These are phyloP conservation scores for Persicaria maculosa DNA, from an alignment of 148 eudicot genomes.

Conservation along the genomic window DNA sequence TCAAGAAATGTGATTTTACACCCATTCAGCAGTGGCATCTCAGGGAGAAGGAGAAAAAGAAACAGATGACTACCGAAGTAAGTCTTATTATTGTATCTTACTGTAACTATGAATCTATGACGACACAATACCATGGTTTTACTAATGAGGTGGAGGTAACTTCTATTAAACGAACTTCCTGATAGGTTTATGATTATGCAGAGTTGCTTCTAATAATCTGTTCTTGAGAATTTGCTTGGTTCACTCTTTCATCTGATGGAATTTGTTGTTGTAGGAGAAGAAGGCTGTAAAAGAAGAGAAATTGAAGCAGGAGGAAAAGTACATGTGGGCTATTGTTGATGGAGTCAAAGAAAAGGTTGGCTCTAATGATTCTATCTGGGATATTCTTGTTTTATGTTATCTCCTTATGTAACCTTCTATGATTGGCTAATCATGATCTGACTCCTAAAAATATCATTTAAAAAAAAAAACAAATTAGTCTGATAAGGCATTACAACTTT, in stretches of 20 bases:
- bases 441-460: not conserved
- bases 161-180: not conserved
- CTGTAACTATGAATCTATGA: not conserved
- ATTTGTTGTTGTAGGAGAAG: conserved; percentile 67
- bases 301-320: conserved; percentile 86
- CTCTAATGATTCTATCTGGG: not conserved
- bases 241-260: conserved; percentile 12
- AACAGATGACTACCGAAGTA: conserved; percentile 86
- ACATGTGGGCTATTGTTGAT: conserved; percentile 95
- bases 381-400: not conserved
- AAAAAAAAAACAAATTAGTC: not conserved
- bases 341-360: conserved; percentile 95
- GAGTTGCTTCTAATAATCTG: not conserved
- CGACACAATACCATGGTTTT: not conserved
- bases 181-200: conserved; percentile 2
- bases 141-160: not conserved
- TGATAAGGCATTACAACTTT: not conserved
- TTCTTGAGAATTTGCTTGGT: conserved; percentile 7
- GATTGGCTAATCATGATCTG: not conserved
- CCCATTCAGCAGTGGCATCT: conserved; percentile 94
- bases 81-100: conserved; percentile 18
- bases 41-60: conserved; percentile 94
- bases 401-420: not conserved
- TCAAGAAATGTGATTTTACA: conserved; percentile 78
- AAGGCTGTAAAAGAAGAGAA: conserved; percentile 90